Evolutionary conservation across 257 asterid species (phyloP), one percentile per base, ranked within the genome.

Genomic region (Salvia hispanica): DNA sequence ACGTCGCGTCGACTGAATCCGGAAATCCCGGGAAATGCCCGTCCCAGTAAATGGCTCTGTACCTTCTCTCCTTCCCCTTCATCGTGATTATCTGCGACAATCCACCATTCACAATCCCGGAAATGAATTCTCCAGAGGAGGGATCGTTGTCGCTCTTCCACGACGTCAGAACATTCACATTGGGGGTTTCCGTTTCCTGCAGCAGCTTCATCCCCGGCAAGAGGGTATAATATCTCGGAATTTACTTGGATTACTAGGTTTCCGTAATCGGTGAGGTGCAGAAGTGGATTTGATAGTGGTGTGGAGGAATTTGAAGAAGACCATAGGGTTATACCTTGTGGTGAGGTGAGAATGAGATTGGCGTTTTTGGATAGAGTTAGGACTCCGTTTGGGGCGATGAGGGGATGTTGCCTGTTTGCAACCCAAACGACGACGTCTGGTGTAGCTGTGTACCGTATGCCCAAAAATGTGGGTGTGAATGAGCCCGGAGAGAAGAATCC

Each of bases 351-450:
- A 40, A 57, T 1, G 10, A 66, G 60, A 13, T 8, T 58, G 3
- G 72, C 72, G 9, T 48, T 42, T 40, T 11, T 6, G 47, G 60
- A 5, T 25, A 72, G 9, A 9, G 67, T 64, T 14, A 65, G 28
- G 12, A 40, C 60, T 3, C 62, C 68, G 4, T 28, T 56, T 51
- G 47, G 18, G 37, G 47, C 39, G 8, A 7, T 31, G 33, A 72
- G 37, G 0, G 77, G 67, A 5, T 40, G 65, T 9, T 21, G 11
- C 15, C 72, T 28, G 62, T 72, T 65, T 18, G 77, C 77, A 21
- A 72, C 62, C 77, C 77, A 72, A 46, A 65, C 67, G 25, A 72
- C 44, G 14, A 72, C 58, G 25, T 65, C 44, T 15, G 77, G 77
- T 9, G 77, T 57, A 48, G 67, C 67, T 64, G 13, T 46, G 11